Conservation (phyloP, 768 basidiomycete species). For the Phlebiopsis gigantea region DNA sequence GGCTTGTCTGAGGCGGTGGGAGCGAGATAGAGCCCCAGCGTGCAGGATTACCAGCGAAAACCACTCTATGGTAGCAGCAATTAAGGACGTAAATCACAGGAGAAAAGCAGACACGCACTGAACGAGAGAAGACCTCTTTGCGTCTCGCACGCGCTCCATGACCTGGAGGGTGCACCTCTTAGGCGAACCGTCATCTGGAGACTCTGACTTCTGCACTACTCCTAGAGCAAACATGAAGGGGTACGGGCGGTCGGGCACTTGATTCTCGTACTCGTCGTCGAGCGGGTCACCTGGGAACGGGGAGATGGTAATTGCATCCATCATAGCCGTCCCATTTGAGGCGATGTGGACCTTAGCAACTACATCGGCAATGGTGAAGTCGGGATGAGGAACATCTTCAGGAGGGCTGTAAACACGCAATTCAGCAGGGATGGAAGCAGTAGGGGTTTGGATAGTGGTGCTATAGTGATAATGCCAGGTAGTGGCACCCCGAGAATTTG, state of each 20-base stretch:
- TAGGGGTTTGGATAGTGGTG: no score
- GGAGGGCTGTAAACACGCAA: conserved; percentile 9
- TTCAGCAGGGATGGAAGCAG: conserved; percentile 4
- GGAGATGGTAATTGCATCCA: conserved; percentile 2
- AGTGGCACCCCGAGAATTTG: no score
- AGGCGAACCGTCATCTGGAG: not conserved
- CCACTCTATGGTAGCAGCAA: not conserved
- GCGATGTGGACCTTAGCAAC: conserved; percentile 2
- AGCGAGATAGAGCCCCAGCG: not conserved
- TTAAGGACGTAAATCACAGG: not conserved
- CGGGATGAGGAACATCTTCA: not conserved
- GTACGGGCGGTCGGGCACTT: conserved; percentile 4
- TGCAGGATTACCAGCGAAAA: not conserved
- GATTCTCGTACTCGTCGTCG: conserved; percentile 1
- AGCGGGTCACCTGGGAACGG: conserved; percentile 7
- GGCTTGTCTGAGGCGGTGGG: not conserved
- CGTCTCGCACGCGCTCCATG: not conserved
- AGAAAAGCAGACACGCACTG: not conserved
- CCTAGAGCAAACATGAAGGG: conserved; percentile 4
- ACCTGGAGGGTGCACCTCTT: not conserved
- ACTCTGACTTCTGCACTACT: not conserved
- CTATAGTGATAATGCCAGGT: no score
- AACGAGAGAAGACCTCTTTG: not conserved
- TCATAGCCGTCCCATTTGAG: not conserved
- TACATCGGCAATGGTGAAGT: conserved; percentile 7